Percentiles rank a stretch among this genome's conserved stretches.
These are phyloP conservation scores for Camelina laxa DNA, from an alignment of 345 rosid genomes.

Conservation along the genomic window DNA sequence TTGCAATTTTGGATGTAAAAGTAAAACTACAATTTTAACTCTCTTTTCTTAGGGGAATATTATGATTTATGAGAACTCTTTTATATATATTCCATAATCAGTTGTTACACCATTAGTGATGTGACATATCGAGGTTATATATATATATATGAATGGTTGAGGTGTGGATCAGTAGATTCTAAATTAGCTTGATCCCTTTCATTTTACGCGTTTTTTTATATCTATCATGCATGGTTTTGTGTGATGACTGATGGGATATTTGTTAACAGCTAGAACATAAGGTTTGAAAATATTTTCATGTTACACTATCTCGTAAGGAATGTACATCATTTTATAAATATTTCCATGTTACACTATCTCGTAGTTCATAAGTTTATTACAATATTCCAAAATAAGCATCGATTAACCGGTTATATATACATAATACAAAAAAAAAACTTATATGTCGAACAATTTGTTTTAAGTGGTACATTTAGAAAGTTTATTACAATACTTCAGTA, in stretches of 20 bases:
- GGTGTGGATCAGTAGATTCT: no score
- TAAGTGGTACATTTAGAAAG: no score
- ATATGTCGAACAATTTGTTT: no score
- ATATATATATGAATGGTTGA: slow-evolving; percentile 8
- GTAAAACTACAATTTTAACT: background rate
- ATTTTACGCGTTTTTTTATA: slow-evolving; percentile 3
- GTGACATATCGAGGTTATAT: slow-evolving; percentile 5
- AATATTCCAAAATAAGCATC: background rate
- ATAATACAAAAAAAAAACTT: no score
- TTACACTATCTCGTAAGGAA: no score
- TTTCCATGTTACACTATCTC: no score
- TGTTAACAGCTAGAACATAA: background rate
- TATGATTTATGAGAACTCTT: no score
- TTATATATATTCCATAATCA: slow-evolving; percentile 8
- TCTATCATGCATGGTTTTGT: background rate
- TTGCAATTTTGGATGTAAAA: no score
- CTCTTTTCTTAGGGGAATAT: no score
- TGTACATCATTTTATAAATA: no score
- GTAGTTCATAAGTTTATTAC: no score
- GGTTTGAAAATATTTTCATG: background rate
- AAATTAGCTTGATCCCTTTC: background rate
- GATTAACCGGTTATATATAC: background rate
- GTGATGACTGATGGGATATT: background rate
- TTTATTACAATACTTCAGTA: no score
- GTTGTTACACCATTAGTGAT: background rate